These are phyloP conservation scores for Colletotrichum cuscutae DNA, from an alignment of 2,329 filamentous ascomycete genomes.

Conservation along the genomic window DNA sequence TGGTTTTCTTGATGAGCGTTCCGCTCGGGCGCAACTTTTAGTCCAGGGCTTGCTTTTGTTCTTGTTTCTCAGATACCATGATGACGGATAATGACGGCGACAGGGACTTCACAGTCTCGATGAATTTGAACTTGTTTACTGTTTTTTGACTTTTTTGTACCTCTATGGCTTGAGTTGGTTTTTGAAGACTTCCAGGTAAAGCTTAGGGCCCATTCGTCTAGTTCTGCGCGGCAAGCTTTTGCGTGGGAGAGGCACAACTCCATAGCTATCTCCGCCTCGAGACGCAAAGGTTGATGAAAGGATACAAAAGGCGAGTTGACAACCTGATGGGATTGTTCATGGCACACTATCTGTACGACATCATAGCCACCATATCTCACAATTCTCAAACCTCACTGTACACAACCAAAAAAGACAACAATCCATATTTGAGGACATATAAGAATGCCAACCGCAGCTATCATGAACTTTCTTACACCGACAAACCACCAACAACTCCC, in stretches of 20 bases:
- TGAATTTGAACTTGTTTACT: not conserved
- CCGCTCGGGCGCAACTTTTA: conserved; percentile 15
- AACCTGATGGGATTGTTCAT: not conserved
- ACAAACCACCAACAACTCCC: too few species aligned
- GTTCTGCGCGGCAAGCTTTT: not conserved
- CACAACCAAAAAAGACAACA: not conserved
- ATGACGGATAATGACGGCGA: conserved; percentile 29
- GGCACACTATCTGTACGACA: not conserved
- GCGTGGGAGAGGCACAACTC: not conserved
- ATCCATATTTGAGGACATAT: not conserved
- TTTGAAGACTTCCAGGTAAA: not conserved
- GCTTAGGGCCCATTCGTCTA: too few species aligned
- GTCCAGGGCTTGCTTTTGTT: conserved; percentile 5
- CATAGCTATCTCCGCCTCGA: not conserved
- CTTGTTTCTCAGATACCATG: conserved; percentile 31
- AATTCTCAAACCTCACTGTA: not conserved
- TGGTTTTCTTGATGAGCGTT: conserved; percentile 19
- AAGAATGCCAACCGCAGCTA: not conserved
- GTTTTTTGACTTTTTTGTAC: not conserved
- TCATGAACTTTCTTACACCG: not conserved
- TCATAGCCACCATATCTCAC: not conserved
- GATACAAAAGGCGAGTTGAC: not conserved
- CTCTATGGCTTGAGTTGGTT: not conserved
- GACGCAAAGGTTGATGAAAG: not conserved
- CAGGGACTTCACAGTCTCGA: not conserved